phyloP scores from a whole-genome alignment of 768 basidiomycete species.

The Tubosaeta sp. region DNA sequence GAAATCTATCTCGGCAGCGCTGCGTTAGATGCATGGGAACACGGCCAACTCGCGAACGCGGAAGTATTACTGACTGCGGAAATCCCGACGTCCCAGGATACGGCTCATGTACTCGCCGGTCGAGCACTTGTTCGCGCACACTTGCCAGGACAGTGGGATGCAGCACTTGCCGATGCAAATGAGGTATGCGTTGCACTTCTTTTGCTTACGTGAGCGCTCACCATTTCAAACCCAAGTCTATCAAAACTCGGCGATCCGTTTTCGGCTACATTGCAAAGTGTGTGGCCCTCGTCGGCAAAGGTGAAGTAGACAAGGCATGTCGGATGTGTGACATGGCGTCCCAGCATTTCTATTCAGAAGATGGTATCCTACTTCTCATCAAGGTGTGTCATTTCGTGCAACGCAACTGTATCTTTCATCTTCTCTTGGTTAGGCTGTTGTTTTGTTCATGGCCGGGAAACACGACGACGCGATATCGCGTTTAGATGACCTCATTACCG shows the following conservation, averaged over 20 bases:
- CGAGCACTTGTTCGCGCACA: too few species aligned
- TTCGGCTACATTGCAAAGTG: too few species aligned
- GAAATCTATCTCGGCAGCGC: neutral
- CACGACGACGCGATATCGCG: constrained; percentile 3
- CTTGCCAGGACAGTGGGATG: too few species aligned
- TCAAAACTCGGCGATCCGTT: neutral
- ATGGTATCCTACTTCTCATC: neutral
- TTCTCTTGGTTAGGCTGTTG: neutral
- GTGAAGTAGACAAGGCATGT: neutral
- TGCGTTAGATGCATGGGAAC: neutral
- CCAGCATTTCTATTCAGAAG: neutral
- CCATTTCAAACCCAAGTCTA: neutral
- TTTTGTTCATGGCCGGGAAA: too few species aligned
- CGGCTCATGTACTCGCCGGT: too few species aligned
- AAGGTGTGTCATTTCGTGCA: neutral
- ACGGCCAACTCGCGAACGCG: too few species aligned
- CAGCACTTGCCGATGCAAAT: too few species aligned
- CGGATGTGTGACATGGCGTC: neutral
- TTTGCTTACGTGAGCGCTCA: neutral
- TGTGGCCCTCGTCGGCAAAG: neutral
- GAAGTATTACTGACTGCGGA: too few species aligned
- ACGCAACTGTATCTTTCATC: neutral
- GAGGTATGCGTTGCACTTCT: too few species aligned
- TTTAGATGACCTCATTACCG: neutral
- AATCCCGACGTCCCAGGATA: too few species aligned